phyloP scores from a whole-genome alignment of 371 early-diverging fungal species.

The Synchytrium microbalum region DNA sequence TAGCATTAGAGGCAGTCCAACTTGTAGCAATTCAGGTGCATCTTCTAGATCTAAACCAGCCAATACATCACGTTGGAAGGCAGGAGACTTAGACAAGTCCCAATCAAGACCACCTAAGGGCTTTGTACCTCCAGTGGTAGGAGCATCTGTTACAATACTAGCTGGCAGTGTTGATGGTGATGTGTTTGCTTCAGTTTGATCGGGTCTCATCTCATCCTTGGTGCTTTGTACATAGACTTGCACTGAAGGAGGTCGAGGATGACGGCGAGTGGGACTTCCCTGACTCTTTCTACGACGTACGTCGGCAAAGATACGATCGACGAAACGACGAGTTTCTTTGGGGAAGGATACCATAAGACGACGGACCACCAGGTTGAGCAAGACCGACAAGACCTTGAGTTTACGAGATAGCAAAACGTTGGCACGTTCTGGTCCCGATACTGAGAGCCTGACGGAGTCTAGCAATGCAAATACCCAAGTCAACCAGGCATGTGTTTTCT shows the following conservation, averaged over 20 bases:
- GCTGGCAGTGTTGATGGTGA: neutral
- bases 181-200: neutral
- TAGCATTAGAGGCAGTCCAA: constrained; percentile 40
- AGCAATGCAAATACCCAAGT: constrained; percentile 23
- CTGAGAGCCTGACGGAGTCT: constrained; percentile 27
- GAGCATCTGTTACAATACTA: constrained; percentile 2
- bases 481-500: constrained; percentile 35
- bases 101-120: constrained; percentile 7
- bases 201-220: constrained; percentile 5
- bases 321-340: constrained; percentile 27
- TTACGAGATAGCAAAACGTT: constrained; percentile 28
- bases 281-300: constrained; percentile 4
- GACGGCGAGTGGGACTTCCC: constrained; percentile 6
- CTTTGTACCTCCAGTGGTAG: neutral
- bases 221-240: neutral
- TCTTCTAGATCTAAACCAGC: constrained; percentile 2
- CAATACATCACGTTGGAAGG: constrained; percentile 3
- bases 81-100: neutral
- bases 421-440: constrained; percentile 17
- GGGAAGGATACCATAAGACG: constrained; percentile 29
- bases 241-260: constrained; percentile 1
- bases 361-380: constrained; percentile 37
- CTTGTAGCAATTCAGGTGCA: constrained; percentile 17
- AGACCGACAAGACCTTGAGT: constrained; percentile 34
- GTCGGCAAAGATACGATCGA: constrained; percentile 17